Base-by-base conservation (phyloP, 345 rosid genomes). In the Theobroma cacao region DNA sequence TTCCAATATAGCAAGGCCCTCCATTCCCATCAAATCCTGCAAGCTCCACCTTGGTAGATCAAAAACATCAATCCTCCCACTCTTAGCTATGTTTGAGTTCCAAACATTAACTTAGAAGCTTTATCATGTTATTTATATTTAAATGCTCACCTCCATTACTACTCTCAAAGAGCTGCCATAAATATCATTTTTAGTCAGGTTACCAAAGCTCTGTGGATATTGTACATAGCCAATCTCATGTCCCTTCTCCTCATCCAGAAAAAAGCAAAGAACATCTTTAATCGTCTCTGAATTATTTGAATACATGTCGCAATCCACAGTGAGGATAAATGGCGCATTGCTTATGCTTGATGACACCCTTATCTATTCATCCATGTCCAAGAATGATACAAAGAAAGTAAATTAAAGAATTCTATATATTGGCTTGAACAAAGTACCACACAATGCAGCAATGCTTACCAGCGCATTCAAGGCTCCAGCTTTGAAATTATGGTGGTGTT, bases 41-140 rank as follows among this genome's bases (percentile, higher is more conserved):
- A 53, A 92, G 85, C 45, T 92, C 94, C 62, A 92, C 84, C 97
- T 92, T 28, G n/a, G n/a, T n/a, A n/a, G n/a, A n/a, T n/a, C n/a
- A n/a, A n/a, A n/a, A n/a, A n/a, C n/a, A n/a, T n/a, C n/a, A n/a
- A n/a, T n/a, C n/a, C 52, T 47, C 52, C 14, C 52, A 40, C 10
- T 40, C 0, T 56, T 22, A 55, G 28, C 30, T 33, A 24, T 10
- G 1, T 58, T 58, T 24, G 14, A 8, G 13, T 1, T n/a, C 4
- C 5, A 4, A 60, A 60, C 4, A 28, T 12, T 28, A 58, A 24
- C 17, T 10, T 26, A 1, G 15, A 26, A 58, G 26, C 0, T 24
- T 3, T 3, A 2, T 59, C 12, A 26, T 4, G 6, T 59, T 11
- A 26, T 26, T 59, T 59, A 4, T n/a, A n/a, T n/a, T n/a, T 4